Evolutionary conservation across 1,139 yeast genomes (phyloP), one percentile per base, ranked within the genome.

Genomic region (Yamadazyma buinensis): DNA sequence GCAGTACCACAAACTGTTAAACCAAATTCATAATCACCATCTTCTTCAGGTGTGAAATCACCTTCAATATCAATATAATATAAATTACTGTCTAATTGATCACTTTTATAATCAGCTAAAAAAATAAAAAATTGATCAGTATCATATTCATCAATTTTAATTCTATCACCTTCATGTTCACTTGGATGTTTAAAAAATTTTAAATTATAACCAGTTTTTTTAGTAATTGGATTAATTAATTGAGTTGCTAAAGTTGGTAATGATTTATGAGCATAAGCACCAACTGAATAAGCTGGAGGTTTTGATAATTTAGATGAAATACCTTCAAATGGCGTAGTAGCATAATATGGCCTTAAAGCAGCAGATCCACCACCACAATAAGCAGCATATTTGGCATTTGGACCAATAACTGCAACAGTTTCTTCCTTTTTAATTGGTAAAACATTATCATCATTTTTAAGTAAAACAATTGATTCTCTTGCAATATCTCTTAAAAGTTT

Each of bases 1-100:
- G 74, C 78, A 23, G 80, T 71, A 28, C 83, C 84, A 34, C 60
- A 46, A 26, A 69, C 70, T 12, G 68, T 49, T 33, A 67, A 53
- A 24, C 80, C 78, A 46, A 77, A 70, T 39, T 64, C 70, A 47
- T 73, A 77, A 5, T 53, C 64, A 17, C 68, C 78, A 29, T 64
- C 49, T 29, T 57, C 67, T 29, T 67, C 72, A 4, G 80, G 72
- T 5, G 51, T 53, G 41, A 64, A 70, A 24, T 57, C 52, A 36
- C 75, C 57, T 35, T 44, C 72, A 35, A 75, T 49, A 38, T 71
- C 77, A 34, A 60, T 56, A 43, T 64, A 75, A 49, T 44, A 54
- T 33, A 51, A 40, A 25, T 49, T 46, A 5, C 41, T 33, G 5
- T 44, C 41, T 27, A 54, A 37, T 20, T 41, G 54, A 34, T 32